Base-by-base conservation (phyloP, 179 eudicot species). In the Corrigiola litoralis region DNA sequence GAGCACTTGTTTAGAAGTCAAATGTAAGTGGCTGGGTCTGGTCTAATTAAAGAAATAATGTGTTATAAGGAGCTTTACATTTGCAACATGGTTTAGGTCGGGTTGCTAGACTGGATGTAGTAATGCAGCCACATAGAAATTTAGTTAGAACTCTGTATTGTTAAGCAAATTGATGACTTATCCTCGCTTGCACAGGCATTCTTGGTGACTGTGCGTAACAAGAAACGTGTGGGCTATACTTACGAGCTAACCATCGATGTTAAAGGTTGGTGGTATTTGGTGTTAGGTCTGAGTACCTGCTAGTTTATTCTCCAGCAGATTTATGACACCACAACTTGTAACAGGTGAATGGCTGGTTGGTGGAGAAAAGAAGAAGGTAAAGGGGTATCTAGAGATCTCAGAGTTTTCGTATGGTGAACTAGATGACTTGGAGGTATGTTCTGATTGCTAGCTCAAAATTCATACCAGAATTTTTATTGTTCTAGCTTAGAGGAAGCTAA, bases 401-500 rank as follows among this genome's bases (percentile, higher is more conserved):
- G 99, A 95, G 75, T 88, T 95, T 76, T 85, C 96, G 53, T 81
- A 88, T 74, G 99, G 99, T 44, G 99, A 91, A 70, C 76, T 95
- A 65, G 92, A 91, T 59, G 96, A 91, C 61, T 76, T 91, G 72
- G 83, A 91, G 97, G 99, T 91, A 95, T 16, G 65, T 57, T 65
- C 13, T 52, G 29, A 38, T 24, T 37, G 3, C 32, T 47, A 6
- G 17, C n/a, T 38, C 9, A n/a, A n/a, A n/a, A n/a, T n/a, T n/a
- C n/a, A n/a, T n/a, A n/a, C n/a, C n/a, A n/a, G n/a, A n/a, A n/a
- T n/a, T n/a, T n/a, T n/a, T n/a, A n/a, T n/a, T n/a, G n/a, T n/a
- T n/a, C n/a, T n/a, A n/a, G n/a, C n/a, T n/a, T n/a, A n/a, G n/a
- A n/a, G n/a, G n/a, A n/a, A n/a, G n/a, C n/a, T n/a, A n/a, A n/a